phyloP scores from a whole-genome alignment of 352 stramenopile genomes.

The Plasmopara halstedii region DNA sequence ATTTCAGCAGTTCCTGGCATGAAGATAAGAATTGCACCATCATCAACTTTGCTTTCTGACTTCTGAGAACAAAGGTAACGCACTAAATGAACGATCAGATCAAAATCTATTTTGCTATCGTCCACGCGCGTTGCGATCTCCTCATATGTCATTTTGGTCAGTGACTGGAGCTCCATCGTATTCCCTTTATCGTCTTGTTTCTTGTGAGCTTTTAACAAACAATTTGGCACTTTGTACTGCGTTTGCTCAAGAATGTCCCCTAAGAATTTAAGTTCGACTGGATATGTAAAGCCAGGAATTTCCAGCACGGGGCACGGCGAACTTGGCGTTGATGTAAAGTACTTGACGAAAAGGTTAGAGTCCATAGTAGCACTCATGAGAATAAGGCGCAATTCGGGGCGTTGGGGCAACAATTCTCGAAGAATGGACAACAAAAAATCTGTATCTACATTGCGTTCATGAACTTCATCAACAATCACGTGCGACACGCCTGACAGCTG shows the following conservation, averaged over 20 bases:
- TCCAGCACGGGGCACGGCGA: conserved; percentile 62
- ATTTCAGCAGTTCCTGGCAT: conserved; percentile 78
- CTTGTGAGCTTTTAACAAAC: conserved; percentile 44
- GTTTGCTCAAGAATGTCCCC: conserved; percentile 66
- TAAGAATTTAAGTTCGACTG: conserved; percentile 68
- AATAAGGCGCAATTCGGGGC: conserved; percentile 84
- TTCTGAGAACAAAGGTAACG: conserved; percentile 54
- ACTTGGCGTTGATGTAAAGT: conserved; percentile 58
- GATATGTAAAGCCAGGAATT: conserved; percentile 82
- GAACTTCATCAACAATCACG: conserved; percentile 98
- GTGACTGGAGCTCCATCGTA: conserved; percentile 16
- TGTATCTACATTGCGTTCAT: conserved; percentile 95
- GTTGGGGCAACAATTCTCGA: conserved; percentile 62
- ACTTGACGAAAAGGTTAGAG: conserved; percentile 79
- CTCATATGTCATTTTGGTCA: conserved; percentile 27
- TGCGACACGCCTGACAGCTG: conserved; percentile 89
- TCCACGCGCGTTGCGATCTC: conserved; percentile 74
- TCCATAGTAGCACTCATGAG: conserved; percentile 97
- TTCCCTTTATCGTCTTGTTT: conserved; percentile 14
- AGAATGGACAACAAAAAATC: conserved; percentile 95
- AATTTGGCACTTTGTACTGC: conserved; percentile 51
- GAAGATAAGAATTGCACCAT: conserved; percentile 74
- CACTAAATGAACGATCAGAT: conserved; percentile 83
- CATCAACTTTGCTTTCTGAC: conserved; percentile 7
- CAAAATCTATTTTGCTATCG: conserved; percentile 91